Conservation (phyloP, 2,329 filamentous ascomycete genomes). For the Fusarium concolor region DNA sequence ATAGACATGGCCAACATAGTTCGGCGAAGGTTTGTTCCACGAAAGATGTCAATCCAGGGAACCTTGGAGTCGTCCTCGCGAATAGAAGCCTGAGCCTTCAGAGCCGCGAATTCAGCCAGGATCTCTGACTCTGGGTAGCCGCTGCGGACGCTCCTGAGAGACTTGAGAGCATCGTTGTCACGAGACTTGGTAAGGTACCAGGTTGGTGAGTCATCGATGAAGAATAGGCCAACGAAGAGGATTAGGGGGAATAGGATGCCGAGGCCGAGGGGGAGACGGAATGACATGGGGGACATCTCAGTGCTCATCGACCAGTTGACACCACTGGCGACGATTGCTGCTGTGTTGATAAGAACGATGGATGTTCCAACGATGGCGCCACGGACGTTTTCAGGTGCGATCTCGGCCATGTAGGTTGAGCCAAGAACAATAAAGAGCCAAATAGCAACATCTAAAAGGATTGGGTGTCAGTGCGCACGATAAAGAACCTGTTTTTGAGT, state of each 20-base stretch:
- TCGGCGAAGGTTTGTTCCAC: neutral
- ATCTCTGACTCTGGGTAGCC: neutral
- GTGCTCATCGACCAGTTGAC: conserved; percentile 1
- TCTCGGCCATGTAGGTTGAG: neutral
- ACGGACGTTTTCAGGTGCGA: neutral
- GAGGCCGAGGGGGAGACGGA: neutral
- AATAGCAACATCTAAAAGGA: neutral
- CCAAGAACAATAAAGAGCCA: conserved; percentile 1
- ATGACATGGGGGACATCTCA: neutral
- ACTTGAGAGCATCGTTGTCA: neutral
- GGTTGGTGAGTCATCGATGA: neutral
- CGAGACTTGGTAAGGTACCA: conserved; percentile 5
- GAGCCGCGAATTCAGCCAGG: neutral
- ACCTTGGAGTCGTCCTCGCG: neutral
- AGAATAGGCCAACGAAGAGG: neutral
- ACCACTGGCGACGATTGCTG: neutral
- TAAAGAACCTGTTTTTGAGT: rapidly evolving
- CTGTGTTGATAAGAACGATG: neutral
- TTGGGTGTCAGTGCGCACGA: neutral
- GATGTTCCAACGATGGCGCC: neutral
- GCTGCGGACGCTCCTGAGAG: neutral
- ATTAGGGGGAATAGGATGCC: neutral
- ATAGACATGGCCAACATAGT: neutral
- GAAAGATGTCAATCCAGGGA: neutral
- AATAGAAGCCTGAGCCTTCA: neutral